Evolutionary conservation across 768 basidiomycete species (phyloP), one percentile per base, ranked within the genome.

Genomic region (Mycena vitilis): DNA sequence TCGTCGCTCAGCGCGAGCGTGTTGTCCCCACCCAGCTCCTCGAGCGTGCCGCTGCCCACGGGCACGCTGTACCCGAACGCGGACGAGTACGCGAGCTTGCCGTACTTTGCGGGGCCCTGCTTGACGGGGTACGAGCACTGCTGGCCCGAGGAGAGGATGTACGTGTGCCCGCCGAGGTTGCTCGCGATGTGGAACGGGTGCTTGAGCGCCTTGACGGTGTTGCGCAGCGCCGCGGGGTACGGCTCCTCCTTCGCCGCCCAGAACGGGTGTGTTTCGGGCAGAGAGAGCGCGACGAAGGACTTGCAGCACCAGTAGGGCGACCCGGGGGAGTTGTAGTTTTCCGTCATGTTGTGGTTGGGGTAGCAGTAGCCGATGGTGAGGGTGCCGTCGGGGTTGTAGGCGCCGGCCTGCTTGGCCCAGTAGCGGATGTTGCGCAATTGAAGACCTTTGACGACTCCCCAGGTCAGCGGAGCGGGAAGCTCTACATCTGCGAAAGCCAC

Each of bases 261-360:
- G 84, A 93, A 93, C 1, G 90, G 89, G 76, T 93, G 91, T 1
- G 83, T 81, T 18, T 86, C 83, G 2, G 90, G 87, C 4, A 92
- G 82, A 8, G 91, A 82, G 18, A 93, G 85, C 8, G 89, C 77
- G 45, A 90, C 82, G 77, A 94, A 93, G 1, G 90, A 89, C 74
- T 93, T 92, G 81, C 91, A 92, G 74, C 89, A 91, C 92, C 92
- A 93, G 78, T 93, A 94, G 2, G 90, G 89, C 30, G 90, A 92
- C 22, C 91, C 91, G 20, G 88, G 88, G 6, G 91, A 90, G 75
- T 93, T 93, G 81, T 94, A 93, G 78, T 91, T 92, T 75, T 93
- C 89, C 16, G 87, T 91, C 82, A 92, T 89, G 76, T 90, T 90
- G 78, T 88, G 88, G 73, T 91, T 91, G 37, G 90, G 90, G 72